These are phyloP conservation scores for Curvularia hawaiiensis DNA, from an alignment of 2,329 filamentous ascomycete genomes.

Conservation along the genomic window DNA sequence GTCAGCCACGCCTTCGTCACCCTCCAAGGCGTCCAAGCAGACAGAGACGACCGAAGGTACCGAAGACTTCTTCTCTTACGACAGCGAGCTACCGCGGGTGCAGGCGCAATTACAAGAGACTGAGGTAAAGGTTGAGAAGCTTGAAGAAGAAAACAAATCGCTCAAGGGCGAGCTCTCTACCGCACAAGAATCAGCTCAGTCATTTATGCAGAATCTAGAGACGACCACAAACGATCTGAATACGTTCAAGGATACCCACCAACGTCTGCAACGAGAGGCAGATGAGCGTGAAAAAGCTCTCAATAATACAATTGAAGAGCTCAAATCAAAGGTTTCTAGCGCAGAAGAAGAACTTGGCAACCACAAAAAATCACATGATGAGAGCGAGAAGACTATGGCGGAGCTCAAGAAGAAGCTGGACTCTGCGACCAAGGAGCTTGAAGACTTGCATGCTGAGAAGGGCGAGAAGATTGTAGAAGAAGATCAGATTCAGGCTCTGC, in stretches of 20 bases:
- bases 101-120: conserved; percentile 75
- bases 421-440: conserved; percentile 54
- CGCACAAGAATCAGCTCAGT: conserved; percentile 67
- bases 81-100: conserved; percentile 83
- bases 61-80: conserved; percentile 91
- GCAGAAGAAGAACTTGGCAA: conserved; percentile 54
- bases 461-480: conserved; percentile 40
- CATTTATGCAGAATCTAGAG: conserved; percentile 64
- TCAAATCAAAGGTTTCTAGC: conserved; percentile 39
- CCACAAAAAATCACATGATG: conserved; percentile 48
- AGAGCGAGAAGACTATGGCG: conserved; percentile 50
- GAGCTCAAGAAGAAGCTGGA: conserved; percentile 41
- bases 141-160: conserved; percentile 70
- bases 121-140: conserved; percentile 69
- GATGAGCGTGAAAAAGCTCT: conserved; percentile 39
- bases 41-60: conserved; percentile 44
- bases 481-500: conserved; percentile 34
- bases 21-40: conserved; percentile 35
- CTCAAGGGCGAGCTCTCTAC: conserved; percentile 73
- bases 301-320: conserved; percentile 31
- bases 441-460: conserved; percentile 49
- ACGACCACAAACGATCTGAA: conserved; percentile 68
- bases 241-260: conserved; percentile 58
- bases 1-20: conserved; percentile 32
- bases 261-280: conserved; percentile 46